Conservation (phyloP, 176 grass and related monocot species). For the Oryza rufipogon region DNA sequence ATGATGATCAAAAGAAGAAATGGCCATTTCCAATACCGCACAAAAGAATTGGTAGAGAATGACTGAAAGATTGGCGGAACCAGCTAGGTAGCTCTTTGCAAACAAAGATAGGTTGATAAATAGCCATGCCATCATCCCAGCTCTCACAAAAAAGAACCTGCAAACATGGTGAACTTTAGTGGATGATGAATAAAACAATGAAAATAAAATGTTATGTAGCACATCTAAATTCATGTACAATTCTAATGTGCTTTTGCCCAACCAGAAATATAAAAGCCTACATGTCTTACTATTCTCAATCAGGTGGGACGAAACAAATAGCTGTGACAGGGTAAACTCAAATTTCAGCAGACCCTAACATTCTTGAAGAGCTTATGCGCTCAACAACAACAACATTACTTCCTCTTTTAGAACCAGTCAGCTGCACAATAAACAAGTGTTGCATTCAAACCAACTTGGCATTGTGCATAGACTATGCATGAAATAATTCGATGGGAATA, state of each 20-base stretch:
- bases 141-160: constrained; percentile 98
- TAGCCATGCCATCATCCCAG: constrained; percentile 99
- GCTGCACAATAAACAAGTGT: constrained; percentile 19
- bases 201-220: constrained; percentile 12
- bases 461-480: background rate
- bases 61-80: constrained; percentile 74
- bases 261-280: background rate
- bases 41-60: constrained; percentile 93
- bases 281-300: background rate
- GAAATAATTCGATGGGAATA: background rate
- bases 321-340: background rate
- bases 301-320: constrained; percentile 5
- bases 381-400: background rate
- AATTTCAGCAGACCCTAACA: constrained; percentile 13
- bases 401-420: background rate
- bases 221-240: background rate
- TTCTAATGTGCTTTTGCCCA: background rate
- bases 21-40: constrained; percentile 55
- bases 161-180: constrained; percentile 22
- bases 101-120: constrained; percentile 95
- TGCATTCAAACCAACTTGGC: background rate
- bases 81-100: constrained; percentile 80
- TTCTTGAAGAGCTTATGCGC: background rate
- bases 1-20: constrained; percentile 25
- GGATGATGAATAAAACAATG: background rate